Evolutionary conservation across 2,329 filamentous ascomycete genomes (phyloP), one percentile per base, ranked within the genome.

Genomic region (Alternaria sp.): DNA sequence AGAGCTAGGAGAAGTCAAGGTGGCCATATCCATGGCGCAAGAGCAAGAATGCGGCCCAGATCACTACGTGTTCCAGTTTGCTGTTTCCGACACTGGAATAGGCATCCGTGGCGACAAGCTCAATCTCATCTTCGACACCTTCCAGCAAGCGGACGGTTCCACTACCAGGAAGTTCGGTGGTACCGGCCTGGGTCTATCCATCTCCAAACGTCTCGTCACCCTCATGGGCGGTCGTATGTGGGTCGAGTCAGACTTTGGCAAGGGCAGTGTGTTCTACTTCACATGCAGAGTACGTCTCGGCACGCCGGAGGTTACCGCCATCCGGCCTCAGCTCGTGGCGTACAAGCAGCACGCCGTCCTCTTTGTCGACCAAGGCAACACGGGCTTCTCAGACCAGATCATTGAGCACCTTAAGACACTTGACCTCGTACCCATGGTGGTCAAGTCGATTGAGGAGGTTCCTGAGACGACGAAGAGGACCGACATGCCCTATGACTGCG

Each of bases 111-210:
- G 91, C 68, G 94, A 98, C 82, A 98, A 98, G 83, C 87, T 98
- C 57, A 93, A 97, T 77, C 85, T 98, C 69, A 98, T 99, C 77
- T 98, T 99, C 81, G 96, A 98, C 82, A 98, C 95, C 1, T 98
- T 98, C 89, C 95, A 97, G 80, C 96, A 98, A 83, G 96, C 96
- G 19, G 96, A 98, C 78, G 95, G 95, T 40, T 97, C 94, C 32
- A 98, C 96, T 80, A 98, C 95, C 2, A 89, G 94, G 72, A 96
- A 96, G 78, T 98, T 98, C 79, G 95, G 95, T 73, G 95, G 95
- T 72, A 98, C 96, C 7, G 95, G 95, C 71, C 87, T 98, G 10
- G 95, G 95, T 70, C 83, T 98, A 25, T 97, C 95, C 15, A 98
- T 98, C 75, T 98, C 95, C 26, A 96, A 97, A 83, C 89, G 94